Evolutionary conservation across 495 filamentous ascomycete species (phyloP).

Genomic region (Trypethelium eluteriae): DNA sequence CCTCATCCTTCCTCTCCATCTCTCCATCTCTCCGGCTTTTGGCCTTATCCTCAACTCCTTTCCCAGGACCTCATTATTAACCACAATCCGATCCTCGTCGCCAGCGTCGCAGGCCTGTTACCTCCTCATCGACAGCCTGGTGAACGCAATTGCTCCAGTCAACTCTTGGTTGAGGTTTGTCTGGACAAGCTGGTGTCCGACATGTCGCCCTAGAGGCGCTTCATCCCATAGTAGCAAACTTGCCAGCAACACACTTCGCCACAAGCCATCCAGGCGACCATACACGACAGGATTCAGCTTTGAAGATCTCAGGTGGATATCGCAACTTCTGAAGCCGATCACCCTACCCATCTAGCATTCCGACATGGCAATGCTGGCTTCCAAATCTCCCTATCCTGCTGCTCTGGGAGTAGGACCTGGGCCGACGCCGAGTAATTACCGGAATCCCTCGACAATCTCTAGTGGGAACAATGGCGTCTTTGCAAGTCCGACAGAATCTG

Average conservation of each 20-base stretch:
- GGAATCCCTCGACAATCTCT: conserved; percentile 49
- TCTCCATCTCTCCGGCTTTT: background rate
- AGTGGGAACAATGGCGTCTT: conserved; percentile 56
- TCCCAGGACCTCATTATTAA: background rate
- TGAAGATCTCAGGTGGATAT: background rate
- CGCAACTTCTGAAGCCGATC: background rate
- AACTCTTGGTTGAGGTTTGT: conserved; percentile 8
- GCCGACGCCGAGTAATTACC: conserved; percentile 48
- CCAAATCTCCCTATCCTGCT: conserved; percentile 69
- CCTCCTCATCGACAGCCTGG: background rate
- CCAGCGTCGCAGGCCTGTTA: background rate
- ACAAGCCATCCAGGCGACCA: background rate
- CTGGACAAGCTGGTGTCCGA: background rate
- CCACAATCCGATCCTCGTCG: background rate
- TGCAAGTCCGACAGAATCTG: conserved; percentile 83
- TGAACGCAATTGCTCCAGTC: background rate
- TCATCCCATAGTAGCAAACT: background rate
- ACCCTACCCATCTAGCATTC: background rate
- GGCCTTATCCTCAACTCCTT: background rate
- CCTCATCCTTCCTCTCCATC: conserved; percentile 2
- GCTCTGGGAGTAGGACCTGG: conserved; percentile 46
- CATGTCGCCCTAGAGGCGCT: conserved; percentile 8
- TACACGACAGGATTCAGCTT: background rate
- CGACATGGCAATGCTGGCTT: conserved; percentile 75
- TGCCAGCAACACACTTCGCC: conserved; percentile 1